Base-by-base conservation (phyloP, 139 green algal species). In the Tetraselmis chui region DNA sequence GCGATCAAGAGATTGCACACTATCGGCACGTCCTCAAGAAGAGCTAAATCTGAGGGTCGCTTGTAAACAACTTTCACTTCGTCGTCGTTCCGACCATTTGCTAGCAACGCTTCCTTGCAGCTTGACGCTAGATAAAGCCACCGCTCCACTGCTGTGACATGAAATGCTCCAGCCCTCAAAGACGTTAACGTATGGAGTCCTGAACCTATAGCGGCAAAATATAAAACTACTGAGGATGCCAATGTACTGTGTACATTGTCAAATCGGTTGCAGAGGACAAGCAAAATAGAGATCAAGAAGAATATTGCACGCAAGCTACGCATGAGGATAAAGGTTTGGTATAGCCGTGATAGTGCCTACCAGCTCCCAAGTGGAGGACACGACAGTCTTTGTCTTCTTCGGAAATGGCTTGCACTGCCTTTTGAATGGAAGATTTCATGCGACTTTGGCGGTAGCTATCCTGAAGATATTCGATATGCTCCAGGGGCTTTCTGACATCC, bases 61-160 rank as follows among this genome's bases (percentile, higher is more conserved):
- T 93, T 92, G 86, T 95, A 93, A 1, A 94, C 31, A 59, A 95
- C 88, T 1, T 82, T 85, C 59, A 89, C 86, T 23, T 59, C 67
- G 1, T 84, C 83, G 1, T 84, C 78, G 28, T 76, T 24, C 25
- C 81, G 83, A 30, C 86, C 80, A 85, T 91, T 93, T 32, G 84
- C 83, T 0, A 84, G 59, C 77, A 95, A 80, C 28, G 88, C 83
- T 81, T 96, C 91, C 76, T 93, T 90, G 59, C 83, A 88, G 0
- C 87, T 78, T 25, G 91, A 89, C 0, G 93, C 91, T 18, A 93
- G 76, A 88, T 96, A 96, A 30, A 96, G 86, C 93, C 93, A 97
- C 59, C 93, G 85, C 67, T 97, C 92, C 28, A 87, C 86, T 0
- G 82, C 86, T 0, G 93, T 96, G 2, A 95, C 93, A 83, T 97